phyloP scores from a whole-genome alignment of 2,329 filamentous ascomycete genomes.

The Thielaviopsis musarum region DNA sequence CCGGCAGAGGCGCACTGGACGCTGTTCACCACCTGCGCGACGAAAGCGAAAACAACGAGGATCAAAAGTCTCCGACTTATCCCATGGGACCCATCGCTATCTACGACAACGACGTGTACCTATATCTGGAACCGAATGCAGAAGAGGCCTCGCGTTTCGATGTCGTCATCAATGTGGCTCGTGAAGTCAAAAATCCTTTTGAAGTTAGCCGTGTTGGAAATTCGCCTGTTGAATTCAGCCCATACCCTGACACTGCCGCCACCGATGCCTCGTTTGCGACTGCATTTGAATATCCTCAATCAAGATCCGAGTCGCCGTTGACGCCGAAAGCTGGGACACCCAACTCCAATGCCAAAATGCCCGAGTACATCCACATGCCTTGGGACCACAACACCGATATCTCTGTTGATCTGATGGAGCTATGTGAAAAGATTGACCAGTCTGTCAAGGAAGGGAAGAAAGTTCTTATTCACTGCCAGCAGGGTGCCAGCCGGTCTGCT shows the following conservation, averaged over 20 bases:
- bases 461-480: conserved; percentile 71
- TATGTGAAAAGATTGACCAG: conserved; percentile 63
- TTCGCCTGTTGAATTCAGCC: conserved; percentile 24
- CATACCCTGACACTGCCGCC: conserved; percentile 35
- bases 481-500: conserved; percentile 69
- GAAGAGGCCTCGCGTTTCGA: conserved; percentile 65
- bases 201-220: conserved; percentile 17
- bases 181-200: conserved; percentile 68
- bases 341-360: conserved; percentile 25
- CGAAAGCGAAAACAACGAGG: conserved; percentile 56
- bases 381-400: conserved; percentile 88
- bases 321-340: conserved; percentile 36
- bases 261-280: conserved; percentile 31
- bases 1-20: conserved; percentile 40
- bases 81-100: conserved; percentile 70
- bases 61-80: conserved; percentile 68
- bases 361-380: conserved; percentile 73
- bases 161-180: conserved; percentile 70
- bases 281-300: conserved; percentile 17
- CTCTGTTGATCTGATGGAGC: conserved; percentile 53
- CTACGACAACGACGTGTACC: conserved; percentile 58
- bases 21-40: conserved; percentile 29
- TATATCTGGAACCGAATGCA: conserved; percentile 65
- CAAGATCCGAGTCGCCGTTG: conserved; percentile 27
- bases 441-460: conserved; percentile 57